Conservation (phyloP, 2,329 filamentous ascomycete species). For the Alternaria ventricosa region DNA sequence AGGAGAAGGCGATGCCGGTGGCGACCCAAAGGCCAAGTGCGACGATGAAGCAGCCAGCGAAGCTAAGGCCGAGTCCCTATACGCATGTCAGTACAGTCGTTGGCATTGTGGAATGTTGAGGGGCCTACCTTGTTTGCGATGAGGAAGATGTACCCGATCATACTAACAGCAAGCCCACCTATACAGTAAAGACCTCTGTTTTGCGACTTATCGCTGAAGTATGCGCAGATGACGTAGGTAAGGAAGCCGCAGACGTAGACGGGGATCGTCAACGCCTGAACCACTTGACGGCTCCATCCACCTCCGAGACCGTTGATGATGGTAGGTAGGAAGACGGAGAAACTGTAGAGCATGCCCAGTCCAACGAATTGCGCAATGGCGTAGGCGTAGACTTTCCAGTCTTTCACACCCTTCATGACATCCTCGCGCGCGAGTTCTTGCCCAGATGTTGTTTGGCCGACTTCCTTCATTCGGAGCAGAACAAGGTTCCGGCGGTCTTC, state of each 20-base stretch:
- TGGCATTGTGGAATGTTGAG: too few species aligned
- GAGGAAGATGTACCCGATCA: constrained; percentile 58
- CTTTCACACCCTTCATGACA: constrained; percentile 56
- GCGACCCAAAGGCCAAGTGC: constrained; percentile 36
- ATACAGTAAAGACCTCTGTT: constrained; percentile 37
- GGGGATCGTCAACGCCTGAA: constrained; percentile 42
- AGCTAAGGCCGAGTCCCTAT: constrained; percentile 24
- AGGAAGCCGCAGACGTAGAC: constrained; percentile 36
- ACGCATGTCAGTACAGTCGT: background rate
- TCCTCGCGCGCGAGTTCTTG: constrained; percentile 55
- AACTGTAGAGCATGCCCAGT: constrained; percentile 34
- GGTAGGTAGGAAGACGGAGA: constrained; percentile 37
- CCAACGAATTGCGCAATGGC: constrained; percentile 56
- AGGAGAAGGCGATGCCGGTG: constrained; percentile 34
- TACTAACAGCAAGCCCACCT: constrained; percentile 44
- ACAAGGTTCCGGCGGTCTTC: constrained; percentile 32
- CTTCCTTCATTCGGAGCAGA: constrained; percentile 47
- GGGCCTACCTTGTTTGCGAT: constrained; percentile 16
- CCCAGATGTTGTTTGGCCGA: constrained; percentile 52
- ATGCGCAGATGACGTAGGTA: constrained; percentile 34
- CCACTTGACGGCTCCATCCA: constrained; percentile 28
- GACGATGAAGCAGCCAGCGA: constrained; percentile 38
- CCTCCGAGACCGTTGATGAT: constrained; percentile 38
- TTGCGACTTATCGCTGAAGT: constrained; percentile 33
- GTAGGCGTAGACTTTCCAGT: constrained; percentile 39